A percentile compares a stretch with the other conserved stretches of the same genome.
These are phyloP conservation scores for Hypoxylon sp. DNA, from an alignment of 2,329 filamentous ascomycete genomes.

Conservation along the genomic window DNA sequence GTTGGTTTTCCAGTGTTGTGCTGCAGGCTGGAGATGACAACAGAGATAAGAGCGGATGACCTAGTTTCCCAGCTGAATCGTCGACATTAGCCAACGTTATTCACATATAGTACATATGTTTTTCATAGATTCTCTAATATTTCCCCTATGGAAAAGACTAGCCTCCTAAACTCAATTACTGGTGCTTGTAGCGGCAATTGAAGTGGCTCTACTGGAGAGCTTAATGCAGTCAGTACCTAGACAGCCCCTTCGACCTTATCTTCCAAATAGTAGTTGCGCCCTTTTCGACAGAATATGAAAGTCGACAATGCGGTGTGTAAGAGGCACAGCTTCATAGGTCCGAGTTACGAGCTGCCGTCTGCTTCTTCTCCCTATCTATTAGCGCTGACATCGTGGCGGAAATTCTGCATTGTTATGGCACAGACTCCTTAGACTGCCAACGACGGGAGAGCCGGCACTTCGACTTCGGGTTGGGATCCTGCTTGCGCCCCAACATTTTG, in stretches of 20 bases:
- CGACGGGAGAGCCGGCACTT: background rate
- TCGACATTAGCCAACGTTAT: background rate
- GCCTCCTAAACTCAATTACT: background rate
- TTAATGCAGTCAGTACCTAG: background rate
- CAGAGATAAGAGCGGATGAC: constrained; percentile 1
- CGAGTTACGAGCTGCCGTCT: background rate
- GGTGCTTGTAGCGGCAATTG: background rate
- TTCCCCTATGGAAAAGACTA: background rate
- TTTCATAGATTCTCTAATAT: background rate
- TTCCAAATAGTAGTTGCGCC: background rate
- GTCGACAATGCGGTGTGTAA: background rate
- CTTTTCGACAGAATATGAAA: background rate
- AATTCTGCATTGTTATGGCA: constrained; percentile 17
- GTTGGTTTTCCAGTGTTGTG: background rate
- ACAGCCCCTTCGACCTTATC: background rate
- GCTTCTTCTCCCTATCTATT: background rate
- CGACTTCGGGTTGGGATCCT: background rate
- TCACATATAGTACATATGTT: background rate
- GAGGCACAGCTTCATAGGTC: constrained; percentile 1
- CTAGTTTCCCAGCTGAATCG: background rate
- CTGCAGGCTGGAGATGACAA: background rate
- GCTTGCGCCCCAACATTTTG: too few relatives aligned
- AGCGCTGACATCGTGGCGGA: constrained; percentile 5
- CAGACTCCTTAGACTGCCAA: constrained; percentile 10
- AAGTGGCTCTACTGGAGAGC: background rate